Evolutionary conservation across 2,329 filamentous ascomycete genomes (phyloP).

Genomic region (Aspergillus terreus): DNA sequence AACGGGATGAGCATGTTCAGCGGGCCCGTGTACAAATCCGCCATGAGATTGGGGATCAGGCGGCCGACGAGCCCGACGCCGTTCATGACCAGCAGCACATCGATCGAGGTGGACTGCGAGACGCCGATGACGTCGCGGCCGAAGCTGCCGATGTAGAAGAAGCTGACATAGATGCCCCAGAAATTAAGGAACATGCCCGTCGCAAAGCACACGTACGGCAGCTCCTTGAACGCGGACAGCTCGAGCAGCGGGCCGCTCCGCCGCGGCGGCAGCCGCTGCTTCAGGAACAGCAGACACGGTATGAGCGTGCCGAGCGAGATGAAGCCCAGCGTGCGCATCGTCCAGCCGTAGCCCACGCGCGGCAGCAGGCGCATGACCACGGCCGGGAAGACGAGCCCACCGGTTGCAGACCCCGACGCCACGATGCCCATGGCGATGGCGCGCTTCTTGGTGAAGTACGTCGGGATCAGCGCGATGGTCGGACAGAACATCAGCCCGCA

Average conservation of each 20-base stretch:
- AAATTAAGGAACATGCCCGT: slow-evolving; percentile 45
- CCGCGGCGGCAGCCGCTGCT: slow-evolving; percentile 48
- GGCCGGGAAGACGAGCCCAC: slow-evolving; percentile 62
- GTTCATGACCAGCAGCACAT: slow-evolving; percentile 64
- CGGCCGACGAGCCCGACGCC: slow-evolving; percentile 58
- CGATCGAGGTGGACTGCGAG: slow-evolving; percentile 48
- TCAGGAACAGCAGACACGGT: slow-evolving; percentile 43
- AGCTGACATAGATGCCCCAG: slow-evolving; percentile 54
- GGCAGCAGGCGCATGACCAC: slow-evolving; percentile 56
- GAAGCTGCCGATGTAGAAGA: slow-evolving; percentile 47
- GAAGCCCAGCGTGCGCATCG: slow-evolving; percentile 59
- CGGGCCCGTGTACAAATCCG: slow-evolving; percentile 55
- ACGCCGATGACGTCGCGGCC: slow-evolving; percentile 38
- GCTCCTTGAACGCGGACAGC: slow-evolving; percentile 49
- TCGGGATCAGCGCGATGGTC: slow-evolving; percentile 52
- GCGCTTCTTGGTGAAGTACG: slow-evolving; percentile 60
- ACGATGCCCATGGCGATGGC: slow-evolving; percentile 58
- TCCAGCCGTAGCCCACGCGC: slow-evolving; percentile 61
- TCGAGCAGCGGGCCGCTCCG: slow-evolving; percentile 52
- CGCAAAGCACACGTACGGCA: slow-evolving; percentile 43
- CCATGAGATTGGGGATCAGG: slow-evolving; percentile 55
- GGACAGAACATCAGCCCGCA: slow-evolving; percentile 54
- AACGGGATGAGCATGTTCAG: slow-evolving; percentile 60
- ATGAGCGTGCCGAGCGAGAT: slow-evolving; percentile 51
- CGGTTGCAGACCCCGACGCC: slow-evolving; percentile 58